These are phyloP conservation scores for Hamiltosporidium tvaerminnensis DNA, from an alignment of 371 early-diverging fungal genomes.

Conservation along the genomic window DNA sequence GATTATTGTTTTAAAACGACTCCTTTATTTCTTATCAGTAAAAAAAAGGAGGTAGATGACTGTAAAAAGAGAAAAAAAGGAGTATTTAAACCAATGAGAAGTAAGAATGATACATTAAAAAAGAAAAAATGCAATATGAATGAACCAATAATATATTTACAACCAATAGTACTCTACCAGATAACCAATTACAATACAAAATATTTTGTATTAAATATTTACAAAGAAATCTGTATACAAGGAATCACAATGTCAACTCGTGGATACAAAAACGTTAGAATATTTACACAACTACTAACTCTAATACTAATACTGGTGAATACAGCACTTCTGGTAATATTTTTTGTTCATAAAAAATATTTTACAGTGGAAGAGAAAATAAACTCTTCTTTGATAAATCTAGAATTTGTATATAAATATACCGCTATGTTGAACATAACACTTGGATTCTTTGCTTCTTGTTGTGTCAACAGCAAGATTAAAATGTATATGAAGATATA, in stretches of 20 bases:
- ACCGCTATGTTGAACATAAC: slow-evolving; percentile 19
- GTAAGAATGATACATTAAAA: too few species aligned
- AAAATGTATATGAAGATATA: slow-evolving; percentile 23
- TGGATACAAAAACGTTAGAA: slow-evolving; percentile 18
- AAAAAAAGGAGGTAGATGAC: too few species aligned
- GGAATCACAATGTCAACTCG: slow-evolving; percentile 28
- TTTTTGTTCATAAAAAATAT: slow-evolving; percentile 4
- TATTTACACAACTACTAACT: slow-evolving; percentile 8
- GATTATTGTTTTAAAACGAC: too few species aligned
- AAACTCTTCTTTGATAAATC: slow-evolving; percentile 1
- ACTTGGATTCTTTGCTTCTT: slow-evolving; percentile 24
- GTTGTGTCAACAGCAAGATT: slow-evolving; percentile 17
- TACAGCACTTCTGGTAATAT: slow-evolving; percentile 10
- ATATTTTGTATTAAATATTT: too few species aligned
- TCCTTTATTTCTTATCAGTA: too few species aligned
- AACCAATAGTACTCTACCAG: too few species aligned
- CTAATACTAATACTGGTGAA: slow-evolving; percentile 16
- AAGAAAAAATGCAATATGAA: too few species aligned
- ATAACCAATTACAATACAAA: too few species aligned
- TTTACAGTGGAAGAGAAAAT: slow-evolving; percentile 10
- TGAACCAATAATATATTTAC: too few species aligned
- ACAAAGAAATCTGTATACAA: too few species aligned
- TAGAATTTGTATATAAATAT: slow-evolving; percentile 10
- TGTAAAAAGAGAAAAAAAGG: too few species aligned
- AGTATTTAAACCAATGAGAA: too few species aligned